These are phyloP conservation scores for Gonapodya prolifera DNA, from an alignment of 192 early-diverging fungal species.

Conservation along the genomic window DNA sequence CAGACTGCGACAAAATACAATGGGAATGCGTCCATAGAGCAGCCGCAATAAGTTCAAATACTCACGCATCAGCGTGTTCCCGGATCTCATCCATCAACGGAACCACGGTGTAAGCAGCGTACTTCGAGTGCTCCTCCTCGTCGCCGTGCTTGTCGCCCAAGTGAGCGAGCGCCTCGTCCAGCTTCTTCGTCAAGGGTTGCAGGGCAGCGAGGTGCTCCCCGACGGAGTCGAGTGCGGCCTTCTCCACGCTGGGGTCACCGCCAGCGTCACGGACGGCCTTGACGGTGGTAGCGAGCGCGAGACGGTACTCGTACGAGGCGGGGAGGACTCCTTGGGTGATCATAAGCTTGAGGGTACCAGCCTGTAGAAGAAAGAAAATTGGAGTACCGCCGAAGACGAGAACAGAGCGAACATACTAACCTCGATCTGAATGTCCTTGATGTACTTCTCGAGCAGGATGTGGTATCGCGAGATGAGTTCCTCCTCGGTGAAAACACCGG, in stretches of 20 bases:
- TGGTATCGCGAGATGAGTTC: conserved; percentile 90
- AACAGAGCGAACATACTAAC: conserved; percentile 26
- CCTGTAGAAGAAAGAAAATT: background rate
- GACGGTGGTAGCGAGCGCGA: conserved; percentile 71
- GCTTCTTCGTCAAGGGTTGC: conserved; percentile 34
- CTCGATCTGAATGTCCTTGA: conserved; percentile 93
- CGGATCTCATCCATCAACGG: conserved; percentile 63
- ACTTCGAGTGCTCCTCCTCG: conserved; percentile 46
- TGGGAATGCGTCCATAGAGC: background rate
- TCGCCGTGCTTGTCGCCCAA: conserved; percentile 43
- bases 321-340: conserved; percentile 77
- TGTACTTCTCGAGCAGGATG: conserved; percentile 94
- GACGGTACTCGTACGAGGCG: conserved; percentile 76
- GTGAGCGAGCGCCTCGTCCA: conserved; percentile 42
- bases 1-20: conserved; percentile 16
- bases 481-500: conserved; percentile 70
- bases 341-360: conserved; percentile 63
- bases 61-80: conserved; percentile 40
- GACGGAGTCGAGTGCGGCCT: conserved; percentile 50
- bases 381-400: background rate
- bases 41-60: background rate
- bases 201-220: conserved; percentile 44
- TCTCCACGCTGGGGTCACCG: conserved; percentile 52
- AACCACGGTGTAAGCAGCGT: conserved; percentile 44
- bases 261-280: conserved; percentile 49